Conservation (phyloP, 164 flowering plant genomes). For the Hamamelis virginiana region DNA sequence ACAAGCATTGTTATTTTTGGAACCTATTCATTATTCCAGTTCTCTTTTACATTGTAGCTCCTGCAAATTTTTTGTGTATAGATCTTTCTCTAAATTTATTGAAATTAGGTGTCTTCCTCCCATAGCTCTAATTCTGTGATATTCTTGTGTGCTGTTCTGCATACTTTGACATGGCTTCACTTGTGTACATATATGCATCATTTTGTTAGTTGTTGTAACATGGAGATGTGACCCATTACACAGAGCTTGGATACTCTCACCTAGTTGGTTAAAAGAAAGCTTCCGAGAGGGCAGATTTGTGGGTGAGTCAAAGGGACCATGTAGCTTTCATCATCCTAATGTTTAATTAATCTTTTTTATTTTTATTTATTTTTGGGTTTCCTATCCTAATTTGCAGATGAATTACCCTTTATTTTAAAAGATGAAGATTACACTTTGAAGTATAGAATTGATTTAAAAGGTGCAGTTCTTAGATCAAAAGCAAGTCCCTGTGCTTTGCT, state of each 20-base stretch:
- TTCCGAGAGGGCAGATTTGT: conserved; percentile 64
- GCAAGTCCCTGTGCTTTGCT: conserved; percentile 53
- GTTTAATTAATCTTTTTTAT: not conserved
- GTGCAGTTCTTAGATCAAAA: conserved; percentile 65
- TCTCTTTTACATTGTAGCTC: not conserved
- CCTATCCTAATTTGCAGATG: conserved; percentile 45
- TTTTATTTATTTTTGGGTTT: not conserved
- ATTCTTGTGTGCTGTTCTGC: not conserved
- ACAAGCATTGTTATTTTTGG: too few relatives aligned
- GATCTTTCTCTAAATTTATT: not conserved
- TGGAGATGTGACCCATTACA: not conserved
- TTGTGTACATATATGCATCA: not conserved
- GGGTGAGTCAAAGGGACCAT: conserved; percentile 42
- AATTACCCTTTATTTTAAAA: conserved; percentile 51
- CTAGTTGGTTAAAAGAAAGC: conserved; percentile 80
- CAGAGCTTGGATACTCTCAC: conserved; percentile 90
- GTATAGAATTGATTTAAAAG: conserved; percentile 54
- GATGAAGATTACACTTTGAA: conserved; percentile 66
- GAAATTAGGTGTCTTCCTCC: not conserved
- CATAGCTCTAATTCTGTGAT: not conserved
- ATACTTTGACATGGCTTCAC: not conserved
- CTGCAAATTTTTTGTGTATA: not conserved
- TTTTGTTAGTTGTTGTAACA: not conserved
- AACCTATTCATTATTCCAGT: too few relatives aligned
- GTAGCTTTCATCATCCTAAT: not conserved